Base-by-base conservation (phyloP, 225 moss, liverwort and hornwort species). In the Anthoceros angustus region DNA sequence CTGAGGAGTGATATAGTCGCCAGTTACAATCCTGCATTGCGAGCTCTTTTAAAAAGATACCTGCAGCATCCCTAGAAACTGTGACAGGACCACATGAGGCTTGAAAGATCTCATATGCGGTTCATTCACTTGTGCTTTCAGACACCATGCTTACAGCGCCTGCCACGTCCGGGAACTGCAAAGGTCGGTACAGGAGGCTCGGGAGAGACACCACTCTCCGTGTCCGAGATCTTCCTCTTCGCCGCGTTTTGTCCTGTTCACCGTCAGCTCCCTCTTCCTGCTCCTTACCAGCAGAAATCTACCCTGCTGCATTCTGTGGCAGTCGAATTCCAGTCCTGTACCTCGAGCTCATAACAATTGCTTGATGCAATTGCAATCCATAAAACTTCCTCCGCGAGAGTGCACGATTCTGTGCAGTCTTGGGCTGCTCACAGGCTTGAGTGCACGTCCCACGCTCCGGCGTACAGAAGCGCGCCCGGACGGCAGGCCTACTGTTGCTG, bases 1-100 rank as follows among this genome's bases (percentile, higher is more conserved):
- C 66, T 84, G 82, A 15, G 80, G 84, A 43, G 87, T 84, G 26
- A 82, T 66, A 42, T 66, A 87, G 75, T 87, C 87, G 11, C 84
- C 82, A 15, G 82, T 78, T 63, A 80, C 32, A 50, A 82, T 70
- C 85, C 85, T 82, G 76, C 67, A 70, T 41, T 70, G 62, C 50
- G 66, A 26, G 18, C 4, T 32, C 21, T 6, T 25, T 12, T 5
- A 25, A 25, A 26, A 32, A 43, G 12, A 15, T 41, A 24, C 25
- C 8, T 11, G 41, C 41, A 40, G 66, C 10, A 10, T 67, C 2
- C 16, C 0, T 41, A 41, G 0, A n/a, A 18, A 18, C 41, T 43
- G 14, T 41, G 39, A 25, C 26, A 10, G 39, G 38, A 15, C 25
- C 18, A 48, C 48, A 9, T 23, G 68, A 14, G 10, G 6, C 10